Conservation (phyloP, 208 protist genomes). For the Trypanosomatidae sp. region DNA sequence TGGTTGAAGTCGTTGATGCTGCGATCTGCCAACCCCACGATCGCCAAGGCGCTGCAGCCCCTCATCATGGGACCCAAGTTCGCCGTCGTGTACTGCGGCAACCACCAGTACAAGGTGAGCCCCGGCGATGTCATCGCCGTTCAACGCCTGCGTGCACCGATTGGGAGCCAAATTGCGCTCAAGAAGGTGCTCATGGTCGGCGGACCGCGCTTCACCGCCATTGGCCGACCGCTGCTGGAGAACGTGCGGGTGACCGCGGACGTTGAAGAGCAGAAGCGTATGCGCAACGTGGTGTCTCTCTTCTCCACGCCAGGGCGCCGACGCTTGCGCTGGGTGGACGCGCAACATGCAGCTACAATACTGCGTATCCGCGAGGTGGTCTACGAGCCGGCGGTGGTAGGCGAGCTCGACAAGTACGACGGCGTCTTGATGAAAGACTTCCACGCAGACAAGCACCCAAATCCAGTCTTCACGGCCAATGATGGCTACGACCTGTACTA, state of each 20-base stretch:
- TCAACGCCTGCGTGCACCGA: constrained; percentile 69
- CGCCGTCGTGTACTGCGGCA: constrained; percentile 88
- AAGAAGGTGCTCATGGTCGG: constrained; percentile 92
- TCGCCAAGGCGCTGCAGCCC: constrained; percentile 44
- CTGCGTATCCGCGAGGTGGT: constrained; percentile 74
- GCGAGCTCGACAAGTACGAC: constrained; percentile 88
- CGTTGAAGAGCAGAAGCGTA: constrained; percentile 91
- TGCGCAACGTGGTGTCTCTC: constrained; percentile 87
- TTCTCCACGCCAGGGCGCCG: constrained; percentile 70
- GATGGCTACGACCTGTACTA: constrained; percentile 72
- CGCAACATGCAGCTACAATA: constrained; percentile 79
- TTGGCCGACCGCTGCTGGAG: constrained; percentile 84
- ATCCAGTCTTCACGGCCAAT: constrained; percentile 56
- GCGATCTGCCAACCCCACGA: constrained; percentile 39
- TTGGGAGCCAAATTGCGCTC: constrained; percentile 79
- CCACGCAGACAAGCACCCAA: constrained; percentile 42
- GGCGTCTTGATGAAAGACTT: constrained; percentile 51
- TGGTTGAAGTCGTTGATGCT: constrained; percentile 19
- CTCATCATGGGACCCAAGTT: constrained; percentile 74
- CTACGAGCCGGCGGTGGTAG: constrained; percentile 70
- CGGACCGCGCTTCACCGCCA: constrained; percentile 80
- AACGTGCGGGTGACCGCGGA: constrained; percentile 65
- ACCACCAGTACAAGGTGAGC: constrained; percentile 89
- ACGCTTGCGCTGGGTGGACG: constrained; percentile 72
- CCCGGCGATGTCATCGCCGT: constrained; percentile 85